A percentile compares a stretch with the other conserved stretches of the same genome.
Evolutionary conservation across 129 eudicot species (phyloP).

Genomic region (Lactuca sativa): DNA sequence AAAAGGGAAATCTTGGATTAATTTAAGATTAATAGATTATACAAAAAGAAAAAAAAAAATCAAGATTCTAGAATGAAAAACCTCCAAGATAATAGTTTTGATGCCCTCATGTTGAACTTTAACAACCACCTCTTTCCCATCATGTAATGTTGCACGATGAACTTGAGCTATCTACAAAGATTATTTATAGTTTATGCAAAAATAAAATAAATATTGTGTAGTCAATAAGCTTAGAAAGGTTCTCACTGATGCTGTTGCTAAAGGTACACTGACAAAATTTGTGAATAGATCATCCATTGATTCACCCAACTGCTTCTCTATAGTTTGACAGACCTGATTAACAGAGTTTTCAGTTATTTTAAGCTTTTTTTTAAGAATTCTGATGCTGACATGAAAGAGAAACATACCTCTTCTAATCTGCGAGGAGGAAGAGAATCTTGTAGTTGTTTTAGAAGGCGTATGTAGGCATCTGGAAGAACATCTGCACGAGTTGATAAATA

Average conservation of each 20-base stretch:
- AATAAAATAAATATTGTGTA: not conserved
- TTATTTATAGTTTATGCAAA: not conserved
- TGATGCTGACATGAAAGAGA: not conserved
- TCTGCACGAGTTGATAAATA: constrained; percentile 98
- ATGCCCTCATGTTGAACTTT: constrained; percentile 97
- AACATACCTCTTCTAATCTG: constrained; percentile 65
- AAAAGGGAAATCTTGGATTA: constrained; percentile 2
- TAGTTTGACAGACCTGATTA: constrained; percentile 69
- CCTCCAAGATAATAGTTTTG: constrained; percentile 84
- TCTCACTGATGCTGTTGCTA: constrained; percentile 98
- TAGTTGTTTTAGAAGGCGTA: constrained; percentile 66
- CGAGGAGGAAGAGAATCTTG: constrained; percentile 99
- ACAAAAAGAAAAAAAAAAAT: not conserved
- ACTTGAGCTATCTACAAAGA: constrained; percentile 91
- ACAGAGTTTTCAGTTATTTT: constrained; percentile 4
- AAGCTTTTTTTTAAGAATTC: not conserved
- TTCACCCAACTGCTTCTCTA: constrained; percentile 74
- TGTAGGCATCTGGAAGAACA: constrained; percentile 92
- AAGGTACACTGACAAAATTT: constrained; percentile 60
- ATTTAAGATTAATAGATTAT: not conserved
- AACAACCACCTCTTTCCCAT: constrained; percentile 90
- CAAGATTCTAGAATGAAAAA: constrained; percentile 29
- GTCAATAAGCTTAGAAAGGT: constrained; percentile 3
- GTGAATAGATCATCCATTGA: constrained; percentile 70
- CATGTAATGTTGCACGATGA: constrained; percentile 87